Evolutionary conservation across 495 filamentous ascomycete species (phyloP).

Genomic region (Pyrenopolyporus hunteri): DNA sequence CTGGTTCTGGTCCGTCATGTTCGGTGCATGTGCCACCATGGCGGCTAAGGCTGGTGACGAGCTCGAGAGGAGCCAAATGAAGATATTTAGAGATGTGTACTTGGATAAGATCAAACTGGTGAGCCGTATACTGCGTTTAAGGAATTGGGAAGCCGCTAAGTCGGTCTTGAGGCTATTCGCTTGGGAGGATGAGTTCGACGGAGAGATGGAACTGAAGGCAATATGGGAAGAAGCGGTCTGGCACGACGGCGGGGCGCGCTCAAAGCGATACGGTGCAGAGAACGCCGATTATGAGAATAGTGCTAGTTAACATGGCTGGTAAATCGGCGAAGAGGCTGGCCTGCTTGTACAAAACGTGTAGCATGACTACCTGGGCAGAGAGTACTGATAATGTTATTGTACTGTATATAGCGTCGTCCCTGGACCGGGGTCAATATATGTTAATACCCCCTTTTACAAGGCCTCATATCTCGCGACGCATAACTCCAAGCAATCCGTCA

Average conservation of each 20-base stretch:
- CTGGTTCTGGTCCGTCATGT: constrained; percentile 46
- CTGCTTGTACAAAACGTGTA: constrained; percentile 16
- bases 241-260: constrained; percentile 24
- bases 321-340: not conserved
- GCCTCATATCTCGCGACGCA: not conserved
- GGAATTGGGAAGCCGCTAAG: constrained; percentile 41
- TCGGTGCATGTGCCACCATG: constrained; percentile 40
- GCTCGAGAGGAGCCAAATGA: constrained; percentile 37
- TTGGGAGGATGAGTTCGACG: constrained; percentile 41
- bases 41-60: constrained; percentile 33
- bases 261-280: constrained; percentile 11
- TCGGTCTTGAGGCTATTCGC: constrained; percentile 40
- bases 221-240: constrained; percentile 42
- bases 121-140: constrained; percentile 34
- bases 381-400: constrained; percentile 7
- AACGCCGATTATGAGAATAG: constrained; percentile 20
- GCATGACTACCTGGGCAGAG: constrained; percentile 6
- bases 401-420: constrained; percentile 27
- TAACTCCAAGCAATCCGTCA: too few species aligned
- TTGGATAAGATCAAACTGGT: constrained; percentile 37
- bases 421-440: constrained; percentile 14
- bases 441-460: constrained; percentile 5
- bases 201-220: constrained; percentile 38
- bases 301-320: constrained; percentile 13
- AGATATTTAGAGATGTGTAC: constrained; percentile 33